A percentile compares a stretch with the other conserved stretches of the same genome.
These are phyloP conservation scores for Aspergillus persii DNA, from an alignment of 2,329 filamentous ascomycete genomes.

Conservation along the genomic window DNA sequence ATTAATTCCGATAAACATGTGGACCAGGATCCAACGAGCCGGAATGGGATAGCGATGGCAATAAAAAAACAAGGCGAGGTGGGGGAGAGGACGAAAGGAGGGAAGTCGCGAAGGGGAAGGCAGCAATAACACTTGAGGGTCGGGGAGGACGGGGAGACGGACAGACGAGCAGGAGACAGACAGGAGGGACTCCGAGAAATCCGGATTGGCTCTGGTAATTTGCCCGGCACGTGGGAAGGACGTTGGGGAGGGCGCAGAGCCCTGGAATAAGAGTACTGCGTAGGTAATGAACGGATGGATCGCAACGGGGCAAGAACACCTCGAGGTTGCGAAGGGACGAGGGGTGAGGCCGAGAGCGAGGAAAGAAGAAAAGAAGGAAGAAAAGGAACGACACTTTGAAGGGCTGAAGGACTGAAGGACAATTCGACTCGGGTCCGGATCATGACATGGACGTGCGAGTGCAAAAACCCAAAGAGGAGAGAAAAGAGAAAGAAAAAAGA, in stretches of 20 bases:
- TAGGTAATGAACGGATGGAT: not conserved
- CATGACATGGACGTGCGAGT: not conserved
- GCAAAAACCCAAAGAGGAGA: not conserved
- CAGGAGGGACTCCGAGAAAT: not conserved
- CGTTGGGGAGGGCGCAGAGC: conserved; percentile 1
- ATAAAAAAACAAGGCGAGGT: not conserved
- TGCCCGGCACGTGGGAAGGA: not conserved
- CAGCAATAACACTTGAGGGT: not conserved
- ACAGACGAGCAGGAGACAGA: not conserved
- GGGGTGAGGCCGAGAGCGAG: not conserved
- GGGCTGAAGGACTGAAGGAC: not conserved
- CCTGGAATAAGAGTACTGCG: not conserved
- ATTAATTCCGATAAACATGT: not conserved
- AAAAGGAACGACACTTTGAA: not conserved
- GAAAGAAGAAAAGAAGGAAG: not conserved
- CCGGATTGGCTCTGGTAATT: conserved; percentile 6
- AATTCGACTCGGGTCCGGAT: not conserved
- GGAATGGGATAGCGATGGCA: too few relatives aligned
- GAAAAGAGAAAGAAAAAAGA: not conserved
- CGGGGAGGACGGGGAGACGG: not conserved
- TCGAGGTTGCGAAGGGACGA: not conserved
- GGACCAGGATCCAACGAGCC: not conserved
- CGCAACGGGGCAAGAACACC: not conserved
- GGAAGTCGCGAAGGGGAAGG: not conserved
- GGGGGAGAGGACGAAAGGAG: not conserved